These are phyloP conservation scores for Saccharomycopsis crataegensis DNA, from an alignment of 1,139 yeast species.

Conservation along the genomic window DNA sequence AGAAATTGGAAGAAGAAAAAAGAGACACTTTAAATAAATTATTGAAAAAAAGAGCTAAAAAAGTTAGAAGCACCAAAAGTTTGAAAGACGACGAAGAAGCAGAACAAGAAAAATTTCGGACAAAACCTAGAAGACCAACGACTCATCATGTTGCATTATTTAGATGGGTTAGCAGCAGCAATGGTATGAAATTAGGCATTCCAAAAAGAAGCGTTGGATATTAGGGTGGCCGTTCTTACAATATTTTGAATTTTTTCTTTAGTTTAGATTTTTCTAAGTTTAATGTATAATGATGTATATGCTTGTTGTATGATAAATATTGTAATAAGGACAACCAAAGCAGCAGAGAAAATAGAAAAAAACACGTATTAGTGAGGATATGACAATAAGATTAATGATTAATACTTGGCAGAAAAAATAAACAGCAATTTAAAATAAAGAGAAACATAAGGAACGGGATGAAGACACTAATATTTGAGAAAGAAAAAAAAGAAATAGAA, in stretches of 20 bases:
- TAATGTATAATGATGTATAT: too few species aligned
- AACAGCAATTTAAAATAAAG: background rate
- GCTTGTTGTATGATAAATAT: too few species aligned
- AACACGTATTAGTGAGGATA: background rate
- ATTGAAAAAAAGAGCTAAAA: constrained; percentile 73
- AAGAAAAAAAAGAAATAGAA: background rate
- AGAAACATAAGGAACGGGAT: background rate
- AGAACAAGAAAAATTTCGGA: constrained; percentile 30
- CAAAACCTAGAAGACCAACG: constrained; percentile 33
- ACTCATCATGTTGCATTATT: constrained; percentile 42
- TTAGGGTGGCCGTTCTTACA: too few species aligned
- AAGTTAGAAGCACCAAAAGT: constrained; percentile 41
- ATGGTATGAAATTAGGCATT: constrained; percentile 27
- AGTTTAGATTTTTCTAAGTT: too few species aligned
- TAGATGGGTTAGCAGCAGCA: constrained; percentile 33
- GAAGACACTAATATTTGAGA: background rate
- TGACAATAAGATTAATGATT: background rate
- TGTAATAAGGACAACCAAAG: too few species aligned
- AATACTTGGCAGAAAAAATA: background rate
- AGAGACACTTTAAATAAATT: constrained; percentile 82
- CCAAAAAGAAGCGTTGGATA: constrained; percentile 23
- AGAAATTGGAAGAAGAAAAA: constrained; percentile 85
- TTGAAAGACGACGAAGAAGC: constrained; percentile 36
- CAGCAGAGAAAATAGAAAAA: too few species aligned
- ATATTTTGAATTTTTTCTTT: too few species aligned